A percentile compares a stretch with the other conserved stretches of the same genome.
These are phyloP conservation scores for Amyloporia xantha DNA, from an alignment of 768 basidiomycete genomes.

Conservation along the genomic window DNA sequence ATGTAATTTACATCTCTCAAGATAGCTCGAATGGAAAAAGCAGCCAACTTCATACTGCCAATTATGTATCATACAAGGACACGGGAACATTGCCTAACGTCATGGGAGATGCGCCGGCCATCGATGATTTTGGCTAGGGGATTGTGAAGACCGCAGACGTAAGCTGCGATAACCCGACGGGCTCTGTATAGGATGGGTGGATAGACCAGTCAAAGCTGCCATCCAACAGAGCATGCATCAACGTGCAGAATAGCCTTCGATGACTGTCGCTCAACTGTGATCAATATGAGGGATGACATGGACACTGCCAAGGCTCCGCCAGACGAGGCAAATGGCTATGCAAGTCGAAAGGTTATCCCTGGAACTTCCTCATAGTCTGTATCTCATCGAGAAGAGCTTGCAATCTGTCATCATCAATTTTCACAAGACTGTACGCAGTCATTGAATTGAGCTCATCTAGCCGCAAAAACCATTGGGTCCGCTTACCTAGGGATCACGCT, in stretches of 20 bases:
- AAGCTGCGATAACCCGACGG: too few relatives aligned
- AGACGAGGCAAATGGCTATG: neutral
- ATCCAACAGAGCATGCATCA: neutral
- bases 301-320: neutral
- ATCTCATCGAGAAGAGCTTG: slow-evolving; percentile 83
- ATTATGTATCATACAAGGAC: too few relatives aligned
- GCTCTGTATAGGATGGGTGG: neutral
- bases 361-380: slow-evolving; percentile 86
- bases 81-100: too few relatives aligned
- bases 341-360: slow-evolving; percentile 52
- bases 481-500: slow-evolving; percentile 81
- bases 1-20: too few relatives aligned
- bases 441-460: neutral
- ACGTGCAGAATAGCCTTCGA: neutral
- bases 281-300: neutral
- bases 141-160: too few relatives aligned
- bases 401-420: slow-evolving; percentile 81
- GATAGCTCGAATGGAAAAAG: too few relatives aligned
- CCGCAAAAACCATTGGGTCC: neutral
- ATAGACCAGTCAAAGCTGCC: too few relatives aligned
- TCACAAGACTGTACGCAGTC: slow-evolving; percentile 53
- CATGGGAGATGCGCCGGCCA: too few relatives aligned
- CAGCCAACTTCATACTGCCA: too few relatives aligned
- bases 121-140: too few relatives aligned
- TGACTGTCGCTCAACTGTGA: neutral